Conservation (phyloP, 2,329 filamentous ascomycete genomes). For the Emmonsia crescens region DNA sequence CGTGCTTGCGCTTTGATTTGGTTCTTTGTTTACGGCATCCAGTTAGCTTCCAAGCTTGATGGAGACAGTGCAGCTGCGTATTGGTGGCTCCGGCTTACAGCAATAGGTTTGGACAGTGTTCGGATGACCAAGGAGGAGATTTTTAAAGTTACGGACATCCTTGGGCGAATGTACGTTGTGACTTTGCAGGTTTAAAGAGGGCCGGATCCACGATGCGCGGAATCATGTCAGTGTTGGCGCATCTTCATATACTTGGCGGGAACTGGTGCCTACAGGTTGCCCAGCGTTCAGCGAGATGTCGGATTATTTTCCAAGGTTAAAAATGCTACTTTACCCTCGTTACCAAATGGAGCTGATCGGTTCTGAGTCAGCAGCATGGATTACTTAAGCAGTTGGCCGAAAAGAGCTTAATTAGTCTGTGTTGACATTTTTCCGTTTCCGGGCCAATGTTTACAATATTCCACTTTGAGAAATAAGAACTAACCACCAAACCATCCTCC, state of each 20-base stretch:
- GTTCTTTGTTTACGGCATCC: constrained; percentile 37
- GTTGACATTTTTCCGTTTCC: constrained; percentile 9
- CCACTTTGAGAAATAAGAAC: constrained; percentile 11
- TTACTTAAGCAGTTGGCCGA: background rate
- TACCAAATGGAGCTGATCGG: too few relatives aligned
- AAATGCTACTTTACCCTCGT: background rate
- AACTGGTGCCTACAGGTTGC: background rate
- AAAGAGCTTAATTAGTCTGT: background rate
- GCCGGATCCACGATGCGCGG: background rate
- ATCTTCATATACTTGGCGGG: background rate
- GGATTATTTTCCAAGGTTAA: background rate
- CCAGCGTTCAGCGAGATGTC: background rate
- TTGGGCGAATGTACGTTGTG: constrained; percentile 3
- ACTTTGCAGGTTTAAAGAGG: background rate
- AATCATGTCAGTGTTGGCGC: background rate
- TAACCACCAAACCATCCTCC: background rate
- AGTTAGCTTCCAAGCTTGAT: background rate
- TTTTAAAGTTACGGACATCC: constrained; percentile 56
- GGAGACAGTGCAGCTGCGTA: background rate
- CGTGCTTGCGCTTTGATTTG: constrained; percentile 57
- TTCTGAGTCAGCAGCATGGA: background rate
- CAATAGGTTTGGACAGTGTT: constrained; percentile 57
- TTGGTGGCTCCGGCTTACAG: constrained; percentile 36
- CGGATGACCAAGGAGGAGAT: constrained; percentile 54
- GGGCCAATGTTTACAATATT: constrained; percentile 13